Evolutionary conservation across 441 rosid species (phyloP), one percentile per base, ranked within the genome.

Genomic region (Raphanus hybrid): DNA sequence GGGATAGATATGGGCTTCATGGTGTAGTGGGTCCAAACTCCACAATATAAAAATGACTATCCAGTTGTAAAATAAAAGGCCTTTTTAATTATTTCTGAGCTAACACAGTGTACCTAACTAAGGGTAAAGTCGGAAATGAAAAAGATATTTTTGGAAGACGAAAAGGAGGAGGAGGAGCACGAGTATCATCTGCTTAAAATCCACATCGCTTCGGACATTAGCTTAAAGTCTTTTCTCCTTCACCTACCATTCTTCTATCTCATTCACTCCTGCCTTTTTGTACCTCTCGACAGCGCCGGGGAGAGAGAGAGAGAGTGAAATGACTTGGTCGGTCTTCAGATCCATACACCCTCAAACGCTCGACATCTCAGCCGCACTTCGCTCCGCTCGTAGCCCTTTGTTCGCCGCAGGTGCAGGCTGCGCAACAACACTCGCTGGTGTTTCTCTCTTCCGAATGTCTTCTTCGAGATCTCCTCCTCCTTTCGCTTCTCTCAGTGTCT

Each of bases 261-360:
- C 43, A 12, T 8, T 43, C 41, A 39, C 66, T 5, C 20, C 58
- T 5, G n/a, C 18, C 34, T 8, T 39, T 12, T 12, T 62, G 20
- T 35, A 37, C 67, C n/a, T 37, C 39, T 69, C 64, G 68, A 59
- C 72, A 41, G 75, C 52, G 71, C 70, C 64, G 35, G 43, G 8
- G 43, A 43, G 50, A 41, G 39, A 35, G 43, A 34, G 71, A 54
- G 35, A 48, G 58, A 45, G 39, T 79, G 82, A 79, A 70, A 84
- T 87, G 92, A 83, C 90, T 74, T 88, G 88, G 88, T 80, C 84
- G n/a, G 83, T 83, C 3, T 59, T 89, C 16, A 86, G 82, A 74
- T 81, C 84, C 58, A 80, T 86, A 11, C 81, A 82, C 34, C 63
- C 83, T 5, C 88, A 89, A 14, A 45, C 73, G 8, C 73, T 85